These are phyloP conservation scores for Phaeodactylum tricornutum DNA, from an alignment of 108 stramenopile genomes.

Conservation along the genomic window DNA sequence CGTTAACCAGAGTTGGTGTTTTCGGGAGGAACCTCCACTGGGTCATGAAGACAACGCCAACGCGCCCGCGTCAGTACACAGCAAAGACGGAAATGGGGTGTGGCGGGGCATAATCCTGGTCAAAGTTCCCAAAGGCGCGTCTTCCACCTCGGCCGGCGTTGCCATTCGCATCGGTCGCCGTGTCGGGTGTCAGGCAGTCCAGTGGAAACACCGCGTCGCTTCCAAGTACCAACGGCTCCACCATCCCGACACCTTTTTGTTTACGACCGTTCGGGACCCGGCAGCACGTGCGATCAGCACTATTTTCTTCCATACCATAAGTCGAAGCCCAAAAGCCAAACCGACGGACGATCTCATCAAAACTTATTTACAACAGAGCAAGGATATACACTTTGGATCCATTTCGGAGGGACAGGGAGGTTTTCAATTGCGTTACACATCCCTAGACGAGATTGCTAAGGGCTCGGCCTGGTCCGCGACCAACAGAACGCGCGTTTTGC, in stretches of 20 bases:
- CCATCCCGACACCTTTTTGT: constrained; percentile 6
- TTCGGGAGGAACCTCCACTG: not conserved
- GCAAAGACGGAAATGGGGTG: not conserved
- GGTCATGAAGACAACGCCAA: not conserved
- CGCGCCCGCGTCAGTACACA: not conserved
- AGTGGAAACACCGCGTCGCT: constrained; percentile 3
- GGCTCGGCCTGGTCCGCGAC: constrained; percentile 7
- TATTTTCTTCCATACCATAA: constrained; percentile 10
- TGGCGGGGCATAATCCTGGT: constrained; percentile 14
- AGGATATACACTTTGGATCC: not conserved
- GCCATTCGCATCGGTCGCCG: constrained; percentile 15
- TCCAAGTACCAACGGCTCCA: not conserved
- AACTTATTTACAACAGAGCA: not conserved
- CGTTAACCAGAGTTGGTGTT: constrained; percentile 1
- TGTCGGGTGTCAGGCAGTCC: not conserved
- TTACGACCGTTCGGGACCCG: constrained; percentile 13
- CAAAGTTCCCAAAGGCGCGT: constrained; percentile 30
- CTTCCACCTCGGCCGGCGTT: constrained; percentile 23
- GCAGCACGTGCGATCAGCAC: constrained; percentile 12
- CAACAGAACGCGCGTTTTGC: constrained; percentile 1
- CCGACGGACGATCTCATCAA: too few species aligned
- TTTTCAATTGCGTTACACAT: constrained; percentile 16
- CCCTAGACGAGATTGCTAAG: constrained; percentile 3
- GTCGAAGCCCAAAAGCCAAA: too few species aligned
- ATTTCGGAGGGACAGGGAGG: constrained; percentile 14